Base-by-base conservation (phyloP, 306 rosid genomes). In the Corylus heterophylla region DNA sequence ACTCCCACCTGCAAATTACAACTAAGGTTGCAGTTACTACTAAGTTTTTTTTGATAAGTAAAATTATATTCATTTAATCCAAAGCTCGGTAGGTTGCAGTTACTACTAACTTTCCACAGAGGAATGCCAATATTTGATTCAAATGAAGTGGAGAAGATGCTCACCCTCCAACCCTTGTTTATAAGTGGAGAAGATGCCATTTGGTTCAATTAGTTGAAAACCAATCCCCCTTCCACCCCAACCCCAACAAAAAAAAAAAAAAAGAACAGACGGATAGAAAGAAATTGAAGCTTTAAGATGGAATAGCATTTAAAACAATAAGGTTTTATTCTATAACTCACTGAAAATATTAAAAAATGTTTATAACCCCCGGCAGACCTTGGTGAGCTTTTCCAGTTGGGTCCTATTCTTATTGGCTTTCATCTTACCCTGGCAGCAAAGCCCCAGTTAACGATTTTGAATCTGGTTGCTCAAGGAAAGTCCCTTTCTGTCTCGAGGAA, bases 1-100 rank as follows among this genome's bases (percentile, higher is more conserved):
- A 79, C 84, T 83, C 68, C 98, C 99, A 62, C 99, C 99, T 96
- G 89, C 88, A 85, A 78, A 82, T 49, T 69, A 50, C 74, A 81
- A 72, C 59, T 54, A 68, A 51, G 74, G 42, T 78, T 27, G 73
- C 76, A 79, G 74, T n/a, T 37, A 48, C 69, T 45, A 68, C 27
- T 68, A 22, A n/a, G n/a, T 67, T 67, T n/a, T n/a, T n/a, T n/a
- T n/a, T n/a, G n/a, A n/a, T n/a, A n/a, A n/a, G n/a, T n/a, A n/a
- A n/a, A n/a, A n/a, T n/a, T n/a, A n/a, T n/a, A n/a, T n/a, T n/a
- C n/a, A n/a, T n/a, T n/a, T n/a, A n/a, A n/a, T n/a, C n/a, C n/a
- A n/a, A n/a, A n/a, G n/a, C n/a, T n/a, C n/a, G n/a, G n/a, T n/a
- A 51, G 74, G 42, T 78, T 27, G 73, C 76, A 79, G 74, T n/a